Conservation (phyloP, 139 green algal species). For the Chlorella sp. region DNA sequence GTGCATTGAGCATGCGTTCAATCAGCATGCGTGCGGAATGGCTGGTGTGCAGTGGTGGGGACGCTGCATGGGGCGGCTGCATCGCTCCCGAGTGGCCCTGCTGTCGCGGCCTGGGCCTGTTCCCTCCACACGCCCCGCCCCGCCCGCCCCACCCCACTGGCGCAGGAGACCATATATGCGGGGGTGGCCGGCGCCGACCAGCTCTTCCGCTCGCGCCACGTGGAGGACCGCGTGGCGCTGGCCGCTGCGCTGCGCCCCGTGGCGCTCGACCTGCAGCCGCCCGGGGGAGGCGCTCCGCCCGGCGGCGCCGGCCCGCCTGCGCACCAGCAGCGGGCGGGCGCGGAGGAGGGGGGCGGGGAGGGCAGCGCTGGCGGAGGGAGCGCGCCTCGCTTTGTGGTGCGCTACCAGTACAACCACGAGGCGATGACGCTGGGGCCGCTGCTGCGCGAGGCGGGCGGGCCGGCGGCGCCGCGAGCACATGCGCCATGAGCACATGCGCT, state of each 20-base stretch:
- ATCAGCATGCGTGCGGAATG: background rate
- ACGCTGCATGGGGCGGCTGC: no score
- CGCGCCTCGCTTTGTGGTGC: background rate
- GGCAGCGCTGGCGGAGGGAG: no score
- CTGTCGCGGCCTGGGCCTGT: no score
- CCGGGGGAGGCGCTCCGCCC: background rate
- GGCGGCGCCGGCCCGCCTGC: background rate
- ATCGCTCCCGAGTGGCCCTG: no score
- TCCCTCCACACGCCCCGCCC: background rate
- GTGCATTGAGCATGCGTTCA: background rate
- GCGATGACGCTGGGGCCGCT: conserved; percentile 8
- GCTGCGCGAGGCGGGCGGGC: background rate
- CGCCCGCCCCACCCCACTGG: background rate
- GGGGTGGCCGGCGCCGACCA: background rate
- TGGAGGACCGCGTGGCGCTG: conserved; percentile 5
- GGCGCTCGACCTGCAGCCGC: background rate
- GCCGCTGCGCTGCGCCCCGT: background rate
- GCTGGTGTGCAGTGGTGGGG: no score
- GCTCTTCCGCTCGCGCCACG: conserved; percentile 11
- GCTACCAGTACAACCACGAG: conserved; percentile 13
- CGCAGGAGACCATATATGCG: background rate
- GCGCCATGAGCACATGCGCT: background rate
- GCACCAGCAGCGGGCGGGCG: no score
- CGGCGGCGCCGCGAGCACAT: background rate
- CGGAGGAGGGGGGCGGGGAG: background rate